Evolutionary conservation across 371 early-diverging fungal genomes (phyloP), one percentile per base, ranked within the genome.

Genomic region (Saksenaea oblongispora): DNA sequence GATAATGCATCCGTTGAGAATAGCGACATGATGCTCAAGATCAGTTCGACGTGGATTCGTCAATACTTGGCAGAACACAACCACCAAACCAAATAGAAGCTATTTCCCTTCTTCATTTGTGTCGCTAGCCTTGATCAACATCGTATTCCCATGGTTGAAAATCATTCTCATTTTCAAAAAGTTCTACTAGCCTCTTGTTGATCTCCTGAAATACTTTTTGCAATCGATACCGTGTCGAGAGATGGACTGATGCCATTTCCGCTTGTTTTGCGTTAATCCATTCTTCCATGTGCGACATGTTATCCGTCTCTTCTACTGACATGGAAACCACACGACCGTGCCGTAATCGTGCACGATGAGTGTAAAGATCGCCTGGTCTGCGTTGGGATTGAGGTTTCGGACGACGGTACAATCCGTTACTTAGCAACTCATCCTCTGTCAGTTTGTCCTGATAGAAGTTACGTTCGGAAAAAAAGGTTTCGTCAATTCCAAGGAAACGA

Each of bases 11-110:
- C 65, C 37, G 61, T 73, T 53, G 42, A 65, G 8, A 70, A 62
- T 27, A 54, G 64, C 54, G 83, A 86, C 51, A 79, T 80, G 76
- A 73, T 76, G 17, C 64, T 82, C 41, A 91, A 91, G 70, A 85
- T 91, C 56, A 91, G 91, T 65, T 89, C 90, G 10, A 89, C 90
- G 5, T 84, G 82, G 63, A 91, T 91, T 58, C 72, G 82, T 64
- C 59, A 82, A 39, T 82, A 79, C 17, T 53, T 82, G 70, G 84
- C 60, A 53, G 66, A 34, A 55, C 65, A 42, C 34, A 47, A 55
- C 59, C 4, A 26, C 35, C 11, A 68, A 53, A 47, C 10, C 71
- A 90, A 64, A 83, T 91, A 5, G 91, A 83, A 5, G 90, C 91
- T 0, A 88, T 97, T 18, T 66, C 1, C 17, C 34, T 37, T 56